Evolutionary conservation across 306 rosid genomes (phyloP).

Genomic region (Lathyrus oleraceus): DNA sequence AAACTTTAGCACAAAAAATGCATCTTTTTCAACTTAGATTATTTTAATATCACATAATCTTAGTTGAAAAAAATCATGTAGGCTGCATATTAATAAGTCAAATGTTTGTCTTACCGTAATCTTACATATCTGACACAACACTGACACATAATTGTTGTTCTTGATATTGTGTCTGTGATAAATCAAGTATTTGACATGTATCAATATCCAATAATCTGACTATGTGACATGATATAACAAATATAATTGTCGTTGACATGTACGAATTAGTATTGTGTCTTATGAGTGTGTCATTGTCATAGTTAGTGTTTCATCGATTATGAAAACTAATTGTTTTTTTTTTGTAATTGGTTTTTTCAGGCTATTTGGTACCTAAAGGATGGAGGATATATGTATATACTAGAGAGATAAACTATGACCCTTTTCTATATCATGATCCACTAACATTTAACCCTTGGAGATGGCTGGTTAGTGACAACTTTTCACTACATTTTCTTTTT

Average conservation of each 20-base stretch:
- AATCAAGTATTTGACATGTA: too few species aligned
- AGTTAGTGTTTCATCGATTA: not conserved
- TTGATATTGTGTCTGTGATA: too few species aligned
- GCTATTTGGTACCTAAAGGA: slow-evolving; percentile 82
- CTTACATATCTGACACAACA: too few species aligned
- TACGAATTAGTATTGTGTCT: not conserved
- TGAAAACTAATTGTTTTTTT: not conserved
- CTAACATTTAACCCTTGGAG: slow-evolving; percentile 90
- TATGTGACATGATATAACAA: too few species aligned
- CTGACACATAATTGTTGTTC: too few species aligned
- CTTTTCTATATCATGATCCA: slow-evolving; percentile 75
- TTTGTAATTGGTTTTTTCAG: slow-evolving; percentile 42
- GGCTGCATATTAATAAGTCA: not conserved
- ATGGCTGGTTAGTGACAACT: slow-evolving; percentile 81
- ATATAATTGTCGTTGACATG: not conserved
- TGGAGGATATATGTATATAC: slow-evolving; percentile 98
- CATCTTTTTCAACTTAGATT: slow-evolving; percentile 26
- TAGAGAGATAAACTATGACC: slow-evolving; percentile 87
- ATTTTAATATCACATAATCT: slow-evolving; percentile 12
- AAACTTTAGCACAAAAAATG: slow-evolving; percentile 2
- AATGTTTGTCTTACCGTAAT: too few species aligned
- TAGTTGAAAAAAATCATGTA: not conserved
- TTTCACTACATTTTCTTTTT: not conserved
- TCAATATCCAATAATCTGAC: too few species aligned
- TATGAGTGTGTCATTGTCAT: not conserved